A percentile compares a stretch with the other conserved stretches of the same genome.
These are phyloP conservation scores for Suillus placidus DNA, from an alignment of 768 basidiomycete species.

Conservation along the genomic window DNA sequence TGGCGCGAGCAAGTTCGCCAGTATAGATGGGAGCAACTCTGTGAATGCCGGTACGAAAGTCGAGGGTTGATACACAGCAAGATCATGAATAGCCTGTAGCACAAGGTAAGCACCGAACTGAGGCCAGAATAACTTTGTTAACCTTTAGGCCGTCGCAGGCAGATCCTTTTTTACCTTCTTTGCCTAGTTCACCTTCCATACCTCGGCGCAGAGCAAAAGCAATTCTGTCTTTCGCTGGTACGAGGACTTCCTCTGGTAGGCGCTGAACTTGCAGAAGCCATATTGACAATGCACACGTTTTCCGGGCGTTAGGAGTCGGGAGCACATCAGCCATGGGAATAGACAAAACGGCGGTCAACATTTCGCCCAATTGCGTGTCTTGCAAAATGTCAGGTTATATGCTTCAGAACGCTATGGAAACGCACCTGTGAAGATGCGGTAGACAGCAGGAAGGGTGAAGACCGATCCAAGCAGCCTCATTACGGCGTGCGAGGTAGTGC, in stretches of 20 bases:
- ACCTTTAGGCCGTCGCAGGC: slow-evolving; percentile 79
- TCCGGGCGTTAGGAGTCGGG: slow-evolving; percentile 84
- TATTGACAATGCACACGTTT: slow-evolving; percentile 79
- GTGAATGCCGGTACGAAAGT: slow-evolving; percentile 73
- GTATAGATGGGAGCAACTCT: slow-evolving; percentile 60
- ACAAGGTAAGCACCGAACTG: slow-evolving; percentile 16
- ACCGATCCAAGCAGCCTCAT: slow-evolving; percentile 64
- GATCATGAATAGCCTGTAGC: slow-evolving; percentile 69
- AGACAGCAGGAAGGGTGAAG: slow-evolving; percentile 61
- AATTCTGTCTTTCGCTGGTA: slow-evolving; percentile 67
- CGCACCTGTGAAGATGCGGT: slow-evolving; percentile 64
- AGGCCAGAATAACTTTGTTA: slow-evolving; percentile 21
- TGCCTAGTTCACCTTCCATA: slow-evolving; percentile 82
- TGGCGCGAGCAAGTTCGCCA: slow-evolving; percentile 63
- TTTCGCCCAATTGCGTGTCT: slow-evolving; percentile 62
- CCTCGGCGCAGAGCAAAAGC: slow-evolving; percentile 73
- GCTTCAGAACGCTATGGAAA: slow-evolving; percentile 15
- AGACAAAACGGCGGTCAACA: slow-evolving; percentile 66
- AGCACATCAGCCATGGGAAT: slow-evolving; percentile 71
- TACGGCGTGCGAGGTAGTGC: slow-evolving; percentile 70
- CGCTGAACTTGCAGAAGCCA: slow-evolving; percentile 75
- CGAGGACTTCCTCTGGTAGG: slow-evolving; percentile 61
- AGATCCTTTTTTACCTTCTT: slow-evolving; percentile 88
- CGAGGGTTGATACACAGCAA: slow-evolving; percentile 61
- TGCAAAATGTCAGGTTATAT: slow-evolving; percentile 14